These are phyloP conservation scores for Microsporum ferrugineum DNA, from an alignment of 2,329 filamentous ascomycete genomes.

Conservation along the genomic window DNA sequence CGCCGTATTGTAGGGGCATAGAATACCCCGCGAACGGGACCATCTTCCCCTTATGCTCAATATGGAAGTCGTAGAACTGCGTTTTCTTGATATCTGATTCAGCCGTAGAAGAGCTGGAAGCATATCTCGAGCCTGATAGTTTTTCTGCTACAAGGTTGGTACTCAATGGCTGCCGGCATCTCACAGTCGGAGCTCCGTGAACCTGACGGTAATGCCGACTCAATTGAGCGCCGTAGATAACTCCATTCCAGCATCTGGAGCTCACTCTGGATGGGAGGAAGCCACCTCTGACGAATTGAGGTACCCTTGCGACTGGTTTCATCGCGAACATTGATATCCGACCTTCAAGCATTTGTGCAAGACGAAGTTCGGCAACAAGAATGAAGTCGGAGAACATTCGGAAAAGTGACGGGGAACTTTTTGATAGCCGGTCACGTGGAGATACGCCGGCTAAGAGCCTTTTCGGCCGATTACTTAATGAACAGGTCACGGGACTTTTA, in stretches of 20 bases:
- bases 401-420: slow-evolving; percentile 1
- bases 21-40: slow-evolving; percentile 88
- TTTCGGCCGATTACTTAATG: neutral
- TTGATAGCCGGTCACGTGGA: neutral
- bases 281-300: neutral
- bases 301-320: neutral
- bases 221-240: neutral
- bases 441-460: neutral
- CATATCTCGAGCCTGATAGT: slow-evolving; percentile 21
- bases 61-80: slow-evolving; percentile 65
- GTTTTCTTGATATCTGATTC: slow-evolving; percentile 39
- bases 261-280: neutral
- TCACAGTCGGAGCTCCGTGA: slow-evolving; percentile 17
- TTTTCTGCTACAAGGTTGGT: slow-evolving; percentile 10
- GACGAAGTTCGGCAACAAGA: neutral
- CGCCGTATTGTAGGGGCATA: slow-evolving; percentile 85
- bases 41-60: slow-evolving; percentile 76
- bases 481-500: neutral
- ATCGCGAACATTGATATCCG: neutral
- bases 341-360: neutral
- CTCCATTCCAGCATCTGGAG: neutral
- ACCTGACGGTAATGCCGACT: neutral
- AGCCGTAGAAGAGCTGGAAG: slow-evolving; percentile 21
- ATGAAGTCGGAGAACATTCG: neutral
- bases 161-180: slow-evolving; percentile 17